Percentiles rank a stretch among this genome's conserved stretches.
Conservation (phyloP, 106 monocot species). For the Chionographis japonica region DNA sequence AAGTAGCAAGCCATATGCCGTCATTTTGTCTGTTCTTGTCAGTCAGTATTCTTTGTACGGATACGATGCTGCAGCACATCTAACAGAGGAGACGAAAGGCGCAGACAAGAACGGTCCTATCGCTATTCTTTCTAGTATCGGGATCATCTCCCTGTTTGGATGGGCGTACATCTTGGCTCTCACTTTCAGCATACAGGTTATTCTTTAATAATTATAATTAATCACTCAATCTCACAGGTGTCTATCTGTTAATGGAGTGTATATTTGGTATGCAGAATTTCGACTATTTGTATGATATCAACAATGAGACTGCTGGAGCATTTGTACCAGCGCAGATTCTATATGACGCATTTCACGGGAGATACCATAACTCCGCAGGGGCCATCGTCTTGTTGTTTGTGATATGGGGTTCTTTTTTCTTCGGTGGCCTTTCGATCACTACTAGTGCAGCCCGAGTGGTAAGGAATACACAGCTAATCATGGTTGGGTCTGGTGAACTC, state of each 20-base stretch:
- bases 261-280: slow-evolving; percentile 34
- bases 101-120: slow-evolving; percentile 85
- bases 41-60: slow-evolving; percentile 90
- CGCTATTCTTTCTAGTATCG: slow-evolving; percentile 76
- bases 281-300: slow-evolving; percentile 52
- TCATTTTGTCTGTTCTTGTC: slow-evolving; percentile 54
- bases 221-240: neutral
- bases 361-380: slow-evolving; percentile 54
- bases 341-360: slow-evolving; percentile 81
- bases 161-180: slow-evolving; percentile 86
- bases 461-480: neutral
- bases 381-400: slow-evolving; percentile 66
- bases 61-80: slow-evolving; percentile 83
- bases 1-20: slow-evolving; percentile 56
- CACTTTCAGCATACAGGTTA: slow-evolving; percentile 90
- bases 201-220: neutral
- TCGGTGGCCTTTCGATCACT: slow-evolving; percentile 82
- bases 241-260: neutral
- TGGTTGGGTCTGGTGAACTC: too few relatives aligned
- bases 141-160: slow-evolving; percentile 71
- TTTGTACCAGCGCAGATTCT: slow-evolving; percentile 71
- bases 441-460: slow-evolving; percentile 92
- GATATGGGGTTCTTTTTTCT: slow-evolving; percentile 92
- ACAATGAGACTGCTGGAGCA: slow-evolving; percentile 71
- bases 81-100: slow-evolving; percentile 91